phyloP scores from a whole-genome alignment of 2,329 filamentous ascomycete species.

The Neophaeococcomyces aloes region DNA sequence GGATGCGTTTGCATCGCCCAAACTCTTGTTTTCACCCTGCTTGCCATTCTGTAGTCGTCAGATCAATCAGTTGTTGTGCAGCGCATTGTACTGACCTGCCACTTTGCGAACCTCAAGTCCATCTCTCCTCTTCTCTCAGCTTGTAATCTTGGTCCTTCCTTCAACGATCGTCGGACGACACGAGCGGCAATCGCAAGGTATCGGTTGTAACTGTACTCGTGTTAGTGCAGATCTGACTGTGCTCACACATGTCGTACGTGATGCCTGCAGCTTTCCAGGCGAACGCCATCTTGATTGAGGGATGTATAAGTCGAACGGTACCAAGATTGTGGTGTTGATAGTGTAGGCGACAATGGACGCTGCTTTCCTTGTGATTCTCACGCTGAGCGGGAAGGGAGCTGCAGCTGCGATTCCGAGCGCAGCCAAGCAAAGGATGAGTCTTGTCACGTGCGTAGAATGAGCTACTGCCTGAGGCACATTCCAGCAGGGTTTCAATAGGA shows the following conservation, averaged over 20 bases:
- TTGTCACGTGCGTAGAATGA: no score
- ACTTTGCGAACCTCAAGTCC: conserved; percentile 86
- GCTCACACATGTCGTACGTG: conserved; percentile 54
- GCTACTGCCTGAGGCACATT: no score
- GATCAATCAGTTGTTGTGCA: conserved; percentile 11
- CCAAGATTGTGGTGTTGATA: background rate
- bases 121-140: conserved; percentile 85
- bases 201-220: conserved; percentile 81
- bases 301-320: background rate
- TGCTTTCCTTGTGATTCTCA: background rate
- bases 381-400: no score
- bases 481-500: no score
- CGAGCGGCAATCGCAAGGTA: conserved; percentile 93
- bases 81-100: conserved; percentile 60
- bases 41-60: conserved; percentile 67
- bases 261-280: conserved; percentile 97
- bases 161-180: conserved; percentile 89
- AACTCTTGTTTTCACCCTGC: conserved; percentile 72
- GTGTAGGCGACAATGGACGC: background rate
- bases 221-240: conserved; percentile 18
- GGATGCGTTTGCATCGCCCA: conserved; percentile 48
- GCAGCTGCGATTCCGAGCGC: no score
- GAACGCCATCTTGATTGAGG: conserved; percentile 59
- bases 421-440: no score
- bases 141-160: conserved; percentile 79